A percentile compares a stretch with the other conserved stretches of the same genome.
These are phyloP conservation scores for Physcomitrellopsis africana DNA, from an alignment of 225 moss, liverwort and hornwort genomes.

Conservation along the genomic window DNA sequence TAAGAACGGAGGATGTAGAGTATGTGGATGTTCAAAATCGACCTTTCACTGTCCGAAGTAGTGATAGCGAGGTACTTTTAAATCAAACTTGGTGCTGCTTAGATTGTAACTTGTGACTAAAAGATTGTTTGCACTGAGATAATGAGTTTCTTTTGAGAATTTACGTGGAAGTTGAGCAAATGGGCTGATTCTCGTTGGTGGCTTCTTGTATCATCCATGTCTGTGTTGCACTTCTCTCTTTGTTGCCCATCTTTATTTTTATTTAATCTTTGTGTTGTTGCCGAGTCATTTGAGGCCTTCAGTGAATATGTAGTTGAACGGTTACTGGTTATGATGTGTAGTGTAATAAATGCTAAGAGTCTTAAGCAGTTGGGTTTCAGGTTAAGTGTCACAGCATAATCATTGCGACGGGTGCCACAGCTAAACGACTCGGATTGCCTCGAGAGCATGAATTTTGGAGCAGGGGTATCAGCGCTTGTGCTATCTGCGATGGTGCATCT, in stretches of 20 bases:
- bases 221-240: not conserved
- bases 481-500: slow-evolving; percentile 96
- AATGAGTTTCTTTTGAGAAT: not conserved
- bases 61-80: slow-evolving; percentile 76
- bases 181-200: not conserved
- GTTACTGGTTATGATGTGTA: not conserved
- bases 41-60: slow-evolving; percentile 91
- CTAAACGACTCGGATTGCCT: slow-evolving; percentile 85
- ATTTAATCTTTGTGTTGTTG: not conserved
- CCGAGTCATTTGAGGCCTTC: not conserved
- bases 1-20: slow-evolving; percentile 94
- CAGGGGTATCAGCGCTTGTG: slow-evolving; percentile 93
- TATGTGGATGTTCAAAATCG: slow-evolving; percentile 74
- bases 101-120: not conserved
- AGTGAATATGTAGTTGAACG: not conserved
- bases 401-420: slow-evolving; percentile 95
- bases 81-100: not conserved
- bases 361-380: slow-evolving; percentile 57
- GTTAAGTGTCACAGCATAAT: slow-evolving; percentile 95
- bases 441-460: slow-evolving; percentile 97
- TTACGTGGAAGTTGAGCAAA: not conserved
- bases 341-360: slow-evolving; percentile 35
- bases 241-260: not conserved
- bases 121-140: not conserved
- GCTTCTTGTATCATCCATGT: not conserved